These are phyloP conservation scores for Pinus tabuliformis DNA, from an alignment of 75 land plant species.

Conservation along the genomic window DNA sequence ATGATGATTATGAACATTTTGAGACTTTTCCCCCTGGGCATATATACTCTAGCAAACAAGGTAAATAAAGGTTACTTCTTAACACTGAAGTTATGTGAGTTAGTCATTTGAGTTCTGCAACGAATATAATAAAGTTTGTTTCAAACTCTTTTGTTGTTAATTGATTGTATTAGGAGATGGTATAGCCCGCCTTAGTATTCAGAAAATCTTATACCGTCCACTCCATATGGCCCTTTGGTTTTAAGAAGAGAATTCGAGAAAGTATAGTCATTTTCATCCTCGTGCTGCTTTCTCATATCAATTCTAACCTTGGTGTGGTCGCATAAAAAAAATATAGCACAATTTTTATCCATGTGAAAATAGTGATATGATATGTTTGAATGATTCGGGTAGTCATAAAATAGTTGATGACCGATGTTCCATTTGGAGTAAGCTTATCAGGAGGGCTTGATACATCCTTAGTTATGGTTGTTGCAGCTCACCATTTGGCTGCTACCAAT, in stretches of 20 bases:
- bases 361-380: neutral
- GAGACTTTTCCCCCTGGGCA: too few relatives aligned
- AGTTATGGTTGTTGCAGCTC: too few relatives aligned
- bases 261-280: constrained; percentile 13
- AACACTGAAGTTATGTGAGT: too few relatives aligned
- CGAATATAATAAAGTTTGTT: too few relatives aligned
- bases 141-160: too few relatives aligned
- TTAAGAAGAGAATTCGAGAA: constrained; percentile 76
- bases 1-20: too few relatives aligned
- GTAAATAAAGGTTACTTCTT: too few relatives aligned
- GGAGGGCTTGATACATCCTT: too few relatives aligned
- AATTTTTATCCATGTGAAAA: neutral
- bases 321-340: neutral
- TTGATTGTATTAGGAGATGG: constrained; percentile 49
- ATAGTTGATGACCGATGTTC: constrained; percentile 98
- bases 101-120: too few relatives aligned
- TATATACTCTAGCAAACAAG: constrained; percentile 82
- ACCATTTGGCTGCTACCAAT: constrained; percentile 64
- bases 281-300: neutral
- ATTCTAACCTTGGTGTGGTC: neutral
- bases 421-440: constrained; percentile 96
- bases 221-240: constrained; percentile 63
- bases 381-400: constrained; percentile 74
- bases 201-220: constrained; percentile 55
- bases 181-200: constrained; percentile 82